Conservation (phyloP, 2,329 filamentous ascomycete genomes). For the Lachnum nothofagi region DNA sequence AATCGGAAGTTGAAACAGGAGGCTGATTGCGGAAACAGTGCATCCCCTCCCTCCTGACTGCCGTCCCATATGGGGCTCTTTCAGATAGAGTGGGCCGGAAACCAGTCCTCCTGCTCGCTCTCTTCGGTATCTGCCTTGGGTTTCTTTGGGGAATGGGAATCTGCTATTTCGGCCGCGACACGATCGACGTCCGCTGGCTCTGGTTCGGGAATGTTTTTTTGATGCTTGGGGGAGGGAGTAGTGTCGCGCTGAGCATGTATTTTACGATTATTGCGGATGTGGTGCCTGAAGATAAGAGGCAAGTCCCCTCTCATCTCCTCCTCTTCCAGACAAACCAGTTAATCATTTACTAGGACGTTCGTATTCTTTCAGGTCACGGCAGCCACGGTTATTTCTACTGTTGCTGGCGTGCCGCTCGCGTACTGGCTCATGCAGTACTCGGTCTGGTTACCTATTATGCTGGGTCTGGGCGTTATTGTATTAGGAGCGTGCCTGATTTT, state of each 20-base stretch:
- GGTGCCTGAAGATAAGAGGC: constrained; percentile 30
- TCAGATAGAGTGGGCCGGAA: constrained; percentile 18
- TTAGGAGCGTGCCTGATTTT: constrained; percentile 11
- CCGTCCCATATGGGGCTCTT: constrained; percentile 18
- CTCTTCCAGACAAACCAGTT: background rate
- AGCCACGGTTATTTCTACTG: constrained; percentile 27
- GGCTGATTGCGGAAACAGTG: constrained; percentile 19
- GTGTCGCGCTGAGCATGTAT: constrained; percentile 29
- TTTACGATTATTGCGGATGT: constrained; percentile 35
- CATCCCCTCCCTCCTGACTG: constrained; percentile 37
- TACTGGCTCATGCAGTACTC: constrained; percentile 32
- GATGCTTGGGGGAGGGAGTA: constrained; percentile 33
- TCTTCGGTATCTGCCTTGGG: constrained; percentile 8
- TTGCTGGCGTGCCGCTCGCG: constrained; percentile 33
- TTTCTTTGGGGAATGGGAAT: constrained; percentile 12
- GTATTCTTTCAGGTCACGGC: constrained; percentile 29
- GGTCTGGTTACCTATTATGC: constrained; percentile 11
- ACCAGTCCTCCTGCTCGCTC: constrained; percentile 6
- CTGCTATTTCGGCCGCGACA: background rate
- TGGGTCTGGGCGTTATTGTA: constrained; percentile 7
- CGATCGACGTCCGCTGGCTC: constrained; percentile 25
- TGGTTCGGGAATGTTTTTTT: constrained; percentile 28
- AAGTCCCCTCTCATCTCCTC: background rate
- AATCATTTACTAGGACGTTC: constrained; percentile 24
- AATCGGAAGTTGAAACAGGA: too few species aligned